Base-by-base conservation (phyloP, 305 asterid genomes). In the Solanum hybrid region DNA sequence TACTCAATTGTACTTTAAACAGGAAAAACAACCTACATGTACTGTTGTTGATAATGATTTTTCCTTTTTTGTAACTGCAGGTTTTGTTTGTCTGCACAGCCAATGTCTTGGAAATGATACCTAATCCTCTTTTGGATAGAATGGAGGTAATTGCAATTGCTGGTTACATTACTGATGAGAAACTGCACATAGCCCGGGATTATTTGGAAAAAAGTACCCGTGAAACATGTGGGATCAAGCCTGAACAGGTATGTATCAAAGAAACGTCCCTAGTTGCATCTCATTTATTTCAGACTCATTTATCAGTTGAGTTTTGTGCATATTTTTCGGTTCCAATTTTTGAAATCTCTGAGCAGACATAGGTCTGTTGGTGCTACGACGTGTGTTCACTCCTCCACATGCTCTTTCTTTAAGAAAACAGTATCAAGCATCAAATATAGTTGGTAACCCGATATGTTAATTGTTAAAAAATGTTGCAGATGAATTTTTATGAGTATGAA, bases 81-180 rank as follows among this genome's bases (percentile, higher is more conserved):
- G 99, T 97, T 91, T 94, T 96, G 91, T 97, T 97, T 91, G 98
- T 97, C 72, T 97, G 99, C 88, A 97, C 99, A 20, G 99, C 98
- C 69, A 97, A 97, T 95, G 98, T 97, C 40, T 91, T 96, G 89
- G 99, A 97, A 89, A 96, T 60, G 87, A 96, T 97, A 93, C 99
- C 99, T 51, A 94, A 91, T 92, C 99, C 99, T 69, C 97, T 96
- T 79, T 92, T 97, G 94, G 99, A 97, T 92, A 95, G 99, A 93
- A 97, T 97, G 99, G 99, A 97, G 92, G 97, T 97, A 88, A 96
- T 97, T 86, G 92, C 99, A 79, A 95, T 97, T 88, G 99, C 99
- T 46, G 99, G 99, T 89, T 97, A 97, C 90, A 97, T 97, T 86
- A 95, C 98, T 37, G 99, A 97, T 88, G 99, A 97, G 94, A 96